These are phyloP conservation scores for Xylariaceae sp. DNA, from an alignment of 2,329 filamentous ascomycete genomes.

Conservation along the genomic window DNA sequence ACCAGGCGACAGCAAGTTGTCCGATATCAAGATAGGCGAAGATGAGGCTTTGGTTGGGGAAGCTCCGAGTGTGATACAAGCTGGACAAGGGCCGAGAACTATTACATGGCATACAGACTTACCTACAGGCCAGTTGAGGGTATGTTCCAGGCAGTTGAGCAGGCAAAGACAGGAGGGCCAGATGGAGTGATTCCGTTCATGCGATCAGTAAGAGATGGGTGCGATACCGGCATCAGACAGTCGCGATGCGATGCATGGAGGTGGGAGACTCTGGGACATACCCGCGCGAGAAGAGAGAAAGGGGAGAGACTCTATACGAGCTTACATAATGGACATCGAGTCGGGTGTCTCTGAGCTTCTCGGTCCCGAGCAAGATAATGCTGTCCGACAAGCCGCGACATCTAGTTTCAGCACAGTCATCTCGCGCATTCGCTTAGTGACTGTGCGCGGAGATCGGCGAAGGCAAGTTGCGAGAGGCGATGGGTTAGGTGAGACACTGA, in stretches of 20 bases:
- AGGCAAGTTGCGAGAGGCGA: constrained; percentile 10
- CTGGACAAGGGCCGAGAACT: constrained; percentile 2
- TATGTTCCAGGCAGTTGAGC: too few relatives aligned
- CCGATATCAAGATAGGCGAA: background rate
- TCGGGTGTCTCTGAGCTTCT: constrained; percentile 5
- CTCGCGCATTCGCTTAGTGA: background rate
- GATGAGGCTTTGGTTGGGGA: constrained; percentile 15
- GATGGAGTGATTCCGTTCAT: constrained; percentile 1
- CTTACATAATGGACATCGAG: background rate
- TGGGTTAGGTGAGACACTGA: background rate
- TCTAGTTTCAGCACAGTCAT: constrained; percentile 7
- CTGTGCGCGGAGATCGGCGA: constrained; percentile 1
- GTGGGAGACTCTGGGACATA: too few relatives aligned
- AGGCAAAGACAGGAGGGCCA: background rate
- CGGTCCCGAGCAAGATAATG: constrained; percentile 12
- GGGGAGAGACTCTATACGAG: too few relatives aligned
- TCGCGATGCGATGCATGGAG: background rate
- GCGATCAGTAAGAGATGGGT: background rate
- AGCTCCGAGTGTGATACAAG: constrained; percentile 12
- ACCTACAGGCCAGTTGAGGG: too few relatives aligned
- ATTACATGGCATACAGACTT: too few relatives aligned
- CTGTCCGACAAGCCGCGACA: background rate
- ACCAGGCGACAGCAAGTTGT: background rate
- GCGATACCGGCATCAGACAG: too few relatives aligned
- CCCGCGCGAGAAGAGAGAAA: too few relatives aligned